Percentiles rank a stretch among this genome's conserved stretches.
Conservation (phyloP, 2,329 filamentous ascomycete genomes). For the Purpureocillium takamizusanense region DNA sequence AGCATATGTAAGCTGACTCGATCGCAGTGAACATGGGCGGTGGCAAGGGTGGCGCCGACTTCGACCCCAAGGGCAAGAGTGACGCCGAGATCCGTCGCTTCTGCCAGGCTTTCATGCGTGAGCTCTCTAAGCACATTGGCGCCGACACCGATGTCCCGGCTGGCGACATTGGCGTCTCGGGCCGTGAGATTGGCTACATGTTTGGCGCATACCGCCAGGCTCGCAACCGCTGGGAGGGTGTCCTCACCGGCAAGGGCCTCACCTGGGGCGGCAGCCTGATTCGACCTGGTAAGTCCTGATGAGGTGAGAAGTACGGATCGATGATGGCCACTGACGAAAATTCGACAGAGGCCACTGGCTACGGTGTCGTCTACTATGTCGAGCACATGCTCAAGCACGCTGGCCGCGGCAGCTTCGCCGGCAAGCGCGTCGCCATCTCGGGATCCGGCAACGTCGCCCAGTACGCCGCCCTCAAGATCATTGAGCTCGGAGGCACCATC, state of each 20-base stretch:
- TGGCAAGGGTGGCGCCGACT: conserved; percentile 96
- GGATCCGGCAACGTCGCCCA: conserved; percentile 97
- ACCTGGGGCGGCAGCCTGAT: conserved; percentile 91
- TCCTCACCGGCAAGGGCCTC: conserved; percentile 91
- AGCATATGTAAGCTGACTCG: conserved; percentile 7
- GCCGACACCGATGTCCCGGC: conserved; percentile 93
- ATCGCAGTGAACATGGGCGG: conserved; percentile 67
- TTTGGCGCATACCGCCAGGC: conserved; percentile 89
- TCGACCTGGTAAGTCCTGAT: conserved; percentile 48
- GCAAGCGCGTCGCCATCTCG: conserved; percentile 92
- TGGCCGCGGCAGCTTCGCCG: conserved; percentile 74
- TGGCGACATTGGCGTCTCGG: conserved; percentile 90
- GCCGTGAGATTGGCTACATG: conserved; percentile 87
- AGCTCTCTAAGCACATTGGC: conserved; percentile 92
- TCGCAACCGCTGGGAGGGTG: conserved; percentile 88
- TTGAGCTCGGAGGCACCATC: conserved; percentile 89
- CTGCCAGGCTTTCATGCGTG: conserved; percentile 92
- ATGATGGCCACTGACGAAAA: conserved; percentile 3
- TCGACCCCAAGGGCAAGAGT: conserved; percentile 97
- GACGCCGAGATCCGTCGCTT: conserved; percentile 97
- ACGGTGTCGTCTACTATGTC: conserved; percentile 94
- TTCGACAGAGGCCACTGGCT: conserved; percentile 76
- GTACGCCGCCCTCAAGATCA: conserved; percentile 91
- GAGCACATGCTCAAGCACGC: conserved; percentile 91
- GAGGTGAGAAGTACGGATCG: too few species aligned